These are phyloP conservation scores for Epichloe hybrida DNA, from an alignment of 2,329 filamentous ascomycete species.

Conservation along the genomic window DNA sequence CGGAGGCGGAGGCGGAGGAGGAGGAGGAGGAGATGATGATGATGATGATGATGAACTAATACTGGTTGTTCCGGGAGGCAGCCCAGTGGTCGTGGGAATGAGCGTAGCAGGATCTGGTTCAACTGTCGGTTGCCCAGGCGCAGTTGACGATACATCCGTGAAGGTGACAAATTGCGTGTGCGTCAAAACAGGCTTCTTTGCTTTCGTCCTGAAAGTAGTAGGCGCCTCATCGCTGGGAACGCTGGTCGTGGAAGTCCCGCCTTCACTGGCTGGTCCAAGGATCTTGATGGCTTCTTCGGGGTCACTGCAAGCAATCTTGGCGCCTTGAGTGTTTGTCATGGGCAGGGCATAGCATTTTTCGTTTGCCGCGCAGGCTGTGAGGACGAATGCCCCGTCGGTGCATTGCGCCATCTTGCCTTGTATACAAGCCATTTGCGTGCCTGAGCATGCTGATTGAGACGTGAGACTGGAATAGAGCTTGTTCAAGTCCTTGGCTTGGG, in stretches of 20 bases:
- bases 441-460: slow-evolving; percentile 30
- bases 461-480: slow-evolving; percentile 30
- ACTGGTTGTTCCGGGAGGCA: neutral
- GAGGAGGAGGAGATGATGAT: neutral
- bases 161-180: neutral
- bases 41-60: neutral
- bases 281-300: slow-evolving; percentile 25
- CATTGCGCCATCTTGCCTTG: slow-evolving; percentile 35
- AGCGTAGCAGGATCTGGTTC: neutral
- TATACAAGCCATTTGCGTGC: slow-evolving; percentile 39
- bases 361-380: slow-evolving; percentile 23
- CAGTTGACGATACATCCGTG: neutral
- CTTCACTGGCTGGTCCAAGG: slow-evolving; percentile 21
- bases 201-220: slow-evolving; percentile 1
- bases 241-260: slow-evolving; percentile 2
- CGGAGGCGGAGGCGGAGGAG: neutral
- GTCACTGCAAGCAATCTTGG: slow-evolving; percentile 34
- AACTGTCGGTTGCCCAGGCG: neutral
- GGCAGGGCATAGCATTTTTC: slow-evolving; percentile 40
- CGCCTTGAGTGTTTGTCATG: slow-evolving; percentile 33
- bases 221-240: neutral
- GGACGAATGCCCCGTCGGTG: slow-evolving; percentile 26
- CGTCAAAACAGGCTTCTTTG: neutral
- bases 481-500: slow-evolving; percentile 32
- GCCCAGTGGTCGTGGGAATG: neutral